Base-by-base conservation (phyloP, 2,329 filamentous ascomycete species). In the Monilinia laxa region DNA sequence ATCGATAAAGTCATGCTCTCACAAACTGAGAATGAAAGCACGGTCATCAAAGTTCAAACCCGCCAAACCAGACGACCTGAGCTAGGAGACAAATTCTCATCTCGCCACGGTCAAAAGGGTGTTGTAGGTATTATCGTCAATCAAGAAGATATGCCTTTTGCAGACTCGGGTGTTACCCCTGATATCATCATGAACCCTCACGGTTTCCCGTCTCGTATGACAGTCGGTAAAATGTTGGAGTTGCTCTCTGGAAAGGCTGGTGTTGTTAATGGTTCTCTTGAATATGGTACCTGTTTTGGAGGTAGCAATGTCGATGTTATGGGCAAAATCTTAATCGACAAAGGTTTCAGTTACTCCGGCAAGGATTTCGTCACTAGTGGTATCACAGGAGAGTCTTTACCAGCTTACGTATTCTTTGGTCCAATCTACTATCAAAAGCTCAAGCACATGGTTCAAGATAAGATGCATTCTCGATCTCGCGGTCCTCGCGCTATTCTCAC, bases 131-230 rank as follows among this genome's bases (percentile, higher is more conserved):
- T 98, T 73, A 97, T 99, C 67, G 93, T 94, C 23, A 91, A 97
- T 70, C 94, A 98, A 79, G 93, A 95, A 76, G 95, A 99, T 76
- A 90, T 99, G 87, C 95, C 95, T 0, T 99, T 99, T 80, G 90
- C 90, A 47, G 95, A 99, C 79, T 82, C 85, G 63, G 96, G 95
- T 2, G 87, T 99, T 71, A 90, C 88, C n/a, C 95, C 95, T 0
- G 95, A 99, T 79, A 97, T 99, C 72, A 99, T 99, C 86, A 99
- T 99, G 95, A 99, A 99, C 82, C 95, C 96, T 0, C 95, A 99
- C 80, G 95, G 95, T 88, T 99, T 99, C 84, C 95, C 95, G 1
- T 98, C 94, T 42, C 95, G 95, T 78, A 99, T 99, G 95, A 99
- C 95, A 64, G 95, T 99, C 70, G 95, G 95, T 42, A 99, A 99